Evolutionary conservation across 2,329 filamentous ascomycete genomes (phyloP).

Genomic region (Rhynchosporium secalis): DNA sequence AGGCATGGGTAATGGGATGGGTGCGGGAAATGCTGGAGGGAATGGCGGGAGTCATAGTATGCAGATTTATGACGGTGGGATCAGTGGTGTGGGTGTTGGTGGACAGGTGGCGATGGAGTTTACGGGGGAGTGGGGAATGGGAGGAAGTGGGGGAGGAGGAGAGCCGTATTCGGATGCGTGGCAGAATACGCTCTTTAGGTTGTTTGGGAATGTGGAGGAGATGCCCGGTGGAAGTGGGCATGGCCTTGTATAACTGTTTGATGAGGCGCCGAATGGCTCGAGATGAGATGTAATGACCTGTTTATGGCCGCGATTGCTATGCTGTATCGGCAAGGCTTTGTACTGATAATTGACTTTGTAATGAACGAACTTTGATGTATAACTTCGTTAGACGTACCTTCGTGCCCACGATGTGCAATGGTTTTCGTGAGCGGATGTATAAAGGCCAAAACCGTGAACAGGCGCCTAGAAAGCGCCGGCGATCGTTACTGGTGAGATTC

Average conservation of each 20-base stretch:
- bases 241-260: slow-evolving; percentile 10
- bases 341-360: too few species aligned
- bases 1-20: not conserved
- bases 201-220: slow-evolving; percentile 21
- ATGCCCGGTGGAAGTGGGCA: slow-evolving; percentile 4
- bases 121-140: not conserved
- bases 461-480: not conserved
- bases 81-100: not conserved
- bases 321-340: not conserved
- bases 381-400: too few species aligned
- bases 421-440: too few species aligned
- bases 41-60: not conserved
- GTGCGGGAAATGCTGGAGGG: not conserved
- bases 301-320: not conserved
- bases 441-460: not conserved
- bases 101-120: not conserved
- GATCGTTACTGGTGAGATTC: slow-evolving; percentile 10
- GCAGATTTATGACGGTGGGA: not conserved
- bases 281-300: not conserved
- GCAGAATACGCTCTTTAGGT: slow-evolving; percentile 22
- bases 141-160: slow-evolving; percentile 14
- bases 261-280: not conserved
- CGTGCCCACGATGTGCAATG: too few species aligned
- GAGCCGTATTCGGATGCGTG: slow-evolving; percentile 25
- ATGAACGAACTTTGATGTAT: too few species aligned